Base-by-base conservation (phyloP, 2,329 filamentous ascomycete genomes). In the Immersiporthe knoxdaviesiana region DNA sequence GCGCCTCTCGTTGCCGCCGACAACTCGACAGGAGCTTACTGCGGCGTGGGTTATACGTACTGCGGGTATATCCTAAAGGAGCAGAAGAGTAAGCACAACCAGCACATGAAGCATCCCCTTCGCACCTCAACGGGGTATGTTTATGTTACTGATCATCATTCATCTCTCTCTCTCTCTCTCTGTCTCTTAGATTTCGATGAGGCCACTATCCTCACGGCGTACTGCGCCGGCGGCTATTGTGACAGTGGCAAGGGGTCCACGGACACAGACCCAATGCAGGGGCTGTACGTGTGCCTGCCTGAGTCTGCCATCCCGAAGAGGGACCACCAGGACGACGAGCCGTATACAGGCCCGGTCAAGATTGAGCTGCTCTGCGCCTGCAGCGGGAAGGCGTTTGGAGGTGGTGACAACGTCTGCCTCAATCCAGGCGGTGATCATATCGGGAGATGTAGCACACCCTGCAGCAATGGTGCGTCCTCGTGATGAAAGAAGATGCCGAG, bases 51-150 rank as follows among this genome's bases (percentile, higher is more conserved):
- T 7, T 71, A 71, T 32, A 71, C 70, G 2, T 71, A 71, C 62
- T 71, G 70, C 67, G 70, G 70, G 1, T 71, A 71, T 14, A 71
- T 71, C 32, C 62, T 71, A 24, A 66, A 71, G 54, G 18, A 71
- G 27, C 60, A 69, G 30, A 71, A 71, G 35, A 66, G 70, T 69
- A 52, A 37, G 6, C 24, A 47, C 21, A 4, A 5, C 16, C 6
- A 4, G 14, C 18, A 56, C 14, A 60, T 27, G 11, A 35, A 4
- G 35, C 35, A 4, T 0, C 14, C 3, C n/a, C 8, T 1, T 35
- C n/a, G 12, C 41, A 35, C 21, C 5, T 1, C 30, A 11, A 10
- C 27, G 14, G 8, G 54, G 8, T 58, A 58, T 58, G 12, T 2
- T 16, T 60, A 60, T 60, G 32, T 32, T 62, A 2, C 44, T 30